Evolutionary conservation across 768 basidiomycete genomes (phyloP).

Genomic region (Termitomyces sp.): DNA sequence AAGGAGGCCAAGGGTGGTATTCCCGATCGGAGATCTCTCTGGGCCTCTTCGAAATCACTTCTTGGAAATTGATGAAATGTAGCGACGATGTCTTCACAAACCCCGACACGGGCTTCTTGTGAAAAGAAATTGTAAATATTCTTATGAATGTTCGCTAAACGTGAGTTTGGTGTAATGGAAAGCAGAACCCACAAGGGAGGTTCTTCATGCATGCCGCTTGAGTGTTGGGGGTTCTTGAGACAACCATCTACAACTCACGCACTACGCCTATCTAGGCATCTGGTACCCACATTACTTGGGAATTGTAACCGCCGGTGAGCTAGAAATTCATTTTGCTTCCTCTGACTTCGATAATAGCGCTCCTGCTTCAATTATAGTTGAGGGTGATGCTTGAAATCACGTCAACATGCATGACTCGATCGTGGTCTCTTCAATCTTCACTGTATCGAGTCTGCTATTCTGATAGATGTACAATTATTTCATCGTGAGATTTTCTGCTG

Average conservation of each 20-base stretch:
- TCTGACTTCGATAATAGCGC: background rate
- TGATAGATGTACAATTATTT: background rate
- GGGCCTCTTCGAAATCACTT: background rate
- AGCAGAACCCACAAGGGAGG: background rate
- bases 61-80: background rate
- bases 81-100: background rate
- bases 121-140: background rate
- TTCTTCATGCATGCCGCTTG: background rate
- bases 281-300: background rate
- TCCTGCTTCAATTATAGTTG: conserved; percentile 1
- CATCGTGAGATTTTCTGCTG: background rate
- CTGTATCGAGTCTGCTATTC: conserved; percentile 2
- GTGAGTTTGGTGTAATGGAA: background rate
- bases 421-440: background rate
- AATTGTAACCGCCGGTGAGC: conserved; percentile 5
- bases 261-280: background rate
- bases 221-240: background rate
- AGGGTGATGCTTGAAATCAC: background rate
- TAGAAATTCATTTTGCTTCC: conserved; percentile 2
- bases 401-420: conserved; percentile 6
- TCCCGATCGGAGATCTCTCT: background rate
- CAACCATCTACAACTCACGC: background rate
- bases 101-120: conserved; percentile 1
- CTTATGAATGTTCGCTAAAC: background rate
- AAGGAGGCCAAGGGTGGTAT: background rate